Evolutionary conservation across 345 rosid genomes (phyloP), one percentile per base, ranked within the genome.

Genomic region (Chamaenerion angustifolium): DNA sequence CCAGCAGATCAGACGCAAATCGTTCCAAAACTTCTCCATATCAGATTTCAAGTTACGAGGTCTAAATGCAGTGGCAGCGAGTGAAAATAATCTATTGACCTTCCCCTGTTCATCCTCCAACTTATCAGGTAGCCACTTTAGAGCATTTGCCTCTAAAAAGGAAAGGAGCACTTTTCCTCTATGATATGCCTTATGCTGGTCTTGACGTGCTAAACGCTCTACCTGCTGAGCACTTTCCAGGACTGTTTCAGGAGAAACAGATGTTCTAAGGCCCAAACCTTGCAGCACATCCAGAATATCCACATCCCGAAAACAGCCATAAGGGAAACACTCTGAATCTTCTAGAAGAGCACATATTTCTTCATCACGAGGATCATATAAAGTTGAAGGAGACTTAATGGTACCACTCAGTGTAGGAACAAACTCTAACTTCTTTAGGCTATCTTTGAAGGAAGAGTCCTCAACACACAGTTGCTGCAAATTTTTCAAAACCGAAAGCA

Each of bases 321-420:
- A 65, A 18, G 97, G 97, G 57, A 82, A 89, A 67, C 83, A 73
- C 52, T 77, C 85, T 35, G 83, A 77, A 64, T 82, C 80, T 64
- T 85, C 94, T 45, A 89, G 68, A 68, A 89, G 75, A 69, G 83
- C 87, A 73, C 64, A 73, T 61, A 82, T 67, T 71, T 89, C 97
- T 57, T 82, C 93, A 60, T 73, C 74, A 49, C 97, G 94, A 65
- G 94, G 94, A 79, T 89, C 97, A 50, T 89, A 68, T 49, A 89
- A 73, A 48, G 58, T 75, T 55, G 71, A 64, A 52, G 97, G 95
- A 63, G 75, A 60, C 72, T 70, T 85, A 45, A 80, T 52, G 57
- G 41, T 56, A 61, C 94, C 95, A 56, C 68, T 66, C 48, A 47
- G 44, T 31, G 85, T 89, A 56, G 97, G 95, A 44, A 89, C 82